Conservation (phyloP, 2,329 filamentous ascomycete genomes). For the Aspergillus sp. region DNA sequence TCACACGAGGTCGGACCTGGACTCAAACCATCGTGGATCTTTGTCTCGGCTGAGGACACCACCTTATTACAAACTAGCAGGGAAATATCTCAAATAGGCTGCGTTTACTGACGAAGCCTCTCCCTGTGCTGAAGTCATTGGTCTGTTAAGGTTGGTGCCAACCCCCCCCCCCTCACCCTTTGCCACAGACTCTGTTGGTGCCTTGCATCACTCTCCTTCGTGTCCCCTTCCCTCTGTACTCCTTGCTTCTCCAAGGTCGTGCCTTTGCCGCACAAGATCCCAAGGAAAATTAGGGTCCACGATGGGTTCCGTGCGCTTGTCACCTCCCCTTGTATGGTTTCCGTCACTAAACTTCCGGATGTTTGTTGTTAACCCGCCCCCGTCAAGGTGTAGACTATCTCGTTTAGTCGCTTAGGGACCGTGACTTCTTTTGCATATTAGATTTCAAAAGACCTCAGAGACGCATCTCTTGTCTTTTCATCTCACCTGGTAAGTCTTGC, state of each 20-base stretch:
- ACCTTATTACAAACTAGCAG: conserved; percentile 18
- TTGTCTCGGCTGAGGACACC: conserved; percentile 31
- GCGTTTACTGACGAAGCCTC: conserved; percentile 7
- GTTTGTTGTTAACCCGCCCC: conserved; percentile 39
- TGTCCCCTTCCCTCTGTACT: conserved; percentile 27
- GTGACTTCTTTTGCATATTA: conserved; percentile 34
- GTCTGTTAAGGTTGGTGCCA: conserved; percentile 35
- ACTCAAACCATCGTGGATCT: conserved; percentile 25
- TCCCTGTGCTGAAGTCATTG: conserved; percentile 9
- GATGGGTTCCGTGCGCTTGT: conserved; percentile 29
- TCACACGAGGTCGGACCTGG: conserved; percentile 16
- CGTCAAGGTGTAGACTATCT: conserved; percentile 24
- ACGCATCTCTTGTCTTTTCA: conserved; percentile 22
- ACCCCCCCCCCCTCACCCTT: conserved; percentile 25
- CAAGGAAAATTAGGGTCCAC: conserved; percentile 29
- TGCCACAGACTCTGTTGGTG: conserved; percentile 29
- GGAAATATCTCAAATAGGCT: conserved; percentile 15
- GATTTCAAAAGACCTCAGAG: conserved; percentile 26
- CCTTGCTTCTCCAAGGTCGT: conserved; percentile 38
- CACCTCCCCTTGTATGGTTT: conserved; percentile 26
- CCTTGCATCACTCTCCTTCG: conserved; percentile 40
- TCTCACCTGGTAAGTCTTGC: conserved; percentile 32
- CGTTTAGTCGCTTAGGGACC: conserved; percentile 24
- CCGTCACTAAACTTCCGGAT: conserved; percentile 18
- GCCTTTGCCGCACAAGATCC: conserved; percentile 26